phyloP scores from a whole-genome alignment of 2,329 filamentous ascomycete species.

The Trichoderma oligosporum region DNA sequence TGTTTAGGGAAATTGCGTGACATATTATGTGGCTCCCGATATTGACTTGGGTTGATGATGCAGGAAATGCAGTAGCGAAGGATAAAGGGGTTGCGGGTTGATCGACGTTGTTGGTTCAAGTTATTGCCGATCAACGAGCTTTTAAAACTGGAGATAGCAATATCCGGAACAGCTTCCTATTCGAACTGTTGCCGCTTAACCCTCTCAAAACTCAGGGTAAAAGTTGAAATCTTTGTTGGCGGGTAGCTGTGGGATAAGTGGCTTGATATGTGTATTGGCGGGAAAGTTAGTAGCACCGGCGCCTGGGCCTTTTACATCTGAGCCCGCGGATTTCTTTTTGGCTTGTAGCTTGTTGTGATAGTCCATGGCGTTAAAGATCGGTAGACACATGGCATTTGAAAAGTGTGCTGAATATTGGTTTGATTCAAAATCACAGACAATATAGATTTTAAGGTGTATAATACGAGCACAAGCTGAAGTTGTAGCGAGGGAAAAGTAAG shows the following conservation, averaged over 20 bases:
- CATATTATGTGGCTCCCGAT: not conserved
- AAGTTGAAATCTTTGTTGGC: constrained; percentile 4
- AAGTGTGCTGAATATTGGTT: not conserved
- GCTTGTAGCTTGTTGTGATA: not conserved
- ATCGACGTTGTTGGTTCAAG: not conserved
- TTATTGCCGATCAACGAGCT: not conserved
- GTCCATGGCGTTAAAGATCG: not conserved
- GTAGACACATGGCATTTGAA: not conserved
- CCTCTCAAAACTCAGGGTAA: not conserved
- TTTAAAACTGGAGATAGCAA: not conserved
- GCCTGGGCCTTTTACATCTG: not conserved
- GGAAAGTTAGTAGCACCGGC: not conserved
- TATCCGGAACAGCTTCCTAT: not conserved
- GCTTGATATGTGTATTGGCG: not conserved
- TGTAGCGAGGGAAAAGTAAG: not conserved
- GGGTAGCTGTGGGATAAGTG: constrained; percentile 7
- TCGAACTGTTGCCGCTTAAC: not conserved
- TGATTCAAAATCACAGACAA: not conserved
- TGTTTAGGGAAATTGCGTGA: constrained; percentile 5
- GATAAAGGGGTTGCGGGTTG: not conserved
- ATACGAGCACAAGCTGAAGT: not conserved
- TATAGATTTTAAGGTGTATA: not conserved
- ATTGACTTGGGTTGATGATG: not conserved
- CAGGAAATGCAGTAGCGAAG: not conserved
- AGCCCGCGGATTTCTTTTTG: not conserved